Evolutionary conservation across 345 rosid genomes (phyloP), one percentile per base, ranked within the genome.

Genomic region (Durio zibethinus): DNA sequence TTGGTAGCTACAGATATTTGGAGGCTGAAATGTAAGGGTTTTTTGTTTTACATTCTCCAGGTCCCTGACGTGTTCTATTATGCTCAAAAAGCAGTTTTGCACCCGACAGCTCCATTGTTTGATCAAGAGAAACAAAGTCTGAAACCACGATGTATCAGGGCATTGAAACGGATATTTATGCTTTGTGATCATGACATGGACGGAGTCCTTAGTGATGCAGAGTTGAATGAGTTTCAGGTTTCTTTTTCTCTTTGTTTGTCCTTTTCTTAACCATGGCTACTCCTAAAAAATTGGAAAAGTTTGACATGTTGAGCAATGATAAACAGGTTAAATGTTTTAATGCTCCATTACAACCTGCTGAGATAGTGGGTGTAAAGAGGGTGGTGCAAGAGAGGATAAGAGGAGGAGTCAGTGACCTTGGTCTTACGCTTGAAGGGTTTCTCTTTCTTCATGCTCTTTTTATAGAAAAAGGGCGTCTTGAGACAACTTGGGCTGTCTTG

Each of bases 211-310:
- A 90, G 80, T 84, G 97, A 93, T 81, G 81, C 81, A 21, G 97
- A 93, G 86, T 84, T 93, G 82, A 93, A 93, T 83, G 92, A 90
- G 20, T 93, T 93, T 77, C 97, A 93, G 97, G 96, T 91, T 61
- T 74, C 21, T 74, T 72, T 74, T 61, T 74, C 21, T 74, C 70
- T 74, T 78, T 57, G 45, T 42, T 16, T 59, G n/a, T 76, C 9
- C 23, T 57, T 73, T 36, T 47, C 72, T 42, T 70, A 14, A 31
- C 29, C 64, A 18, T 76, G 71, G 54, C 68, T 73, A 40, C 3
- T 6, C 60, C 10, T 45, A 14, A 2, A 29, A 29, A 48, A 20
- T 3, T 31, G 27, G 20, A 33, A 56, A n/a, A 54, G 12, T 77
- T 77, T 80, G 75, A 82, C 78, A 40, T 75, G 74, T 79, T 76